phyloP scores from a whole-genome alignment of 768 basidiomycete genomes.

The Phaeotremella fagi region DNA sequence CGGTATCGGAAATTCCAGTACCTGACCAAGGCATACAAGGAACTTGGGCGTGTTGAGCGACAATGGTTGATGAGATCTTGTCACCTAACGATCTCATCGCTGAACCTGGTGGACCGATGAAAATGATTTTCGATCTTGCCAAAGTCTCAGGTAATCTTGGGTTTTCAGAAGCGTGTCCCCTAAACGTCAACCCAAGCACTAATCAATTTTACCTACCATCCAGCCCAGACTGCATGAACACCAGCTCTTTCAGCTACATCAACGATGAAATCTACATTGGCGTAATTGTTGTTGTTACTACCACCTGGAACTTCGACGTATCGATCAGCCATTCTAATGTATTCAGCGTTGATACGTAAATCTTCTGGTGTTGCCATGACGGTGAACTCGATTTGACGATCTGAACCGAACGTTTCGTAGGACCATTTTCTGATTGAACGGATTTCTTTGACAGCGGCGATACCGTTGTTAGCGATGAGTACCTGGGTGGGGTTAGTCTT shows the following conservation, averaged over 20 bases:
- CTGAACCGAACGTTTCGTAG: constrained; percentile 96
- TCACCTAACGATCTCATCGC: constrained; percentile 99
- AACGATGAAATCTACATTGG: constrained; percentile 97
- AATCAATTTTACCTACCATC: constrained; percentile 58
- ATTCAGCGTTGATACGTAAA: constrained; percentile 91
- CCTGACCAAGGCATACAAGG: constrained; percentile 99
- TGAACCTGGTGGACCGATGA: constrained; percentile 97
- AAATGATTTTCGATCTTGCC: constrained; percentile 89
- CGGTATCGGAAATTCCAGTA: constrained; percentile 82
- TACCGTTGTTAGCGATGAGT: constrained; percentile 98
- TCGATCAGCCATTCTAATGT: constrained; percentile 99
- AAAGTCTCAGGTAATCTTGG: constrained; percentile 92
- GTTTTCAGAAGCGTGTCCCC: constrained; percentile 97
- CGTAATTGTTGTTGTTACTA: constrained; percentile 98
- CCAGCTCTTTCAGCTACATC: constrained; percentile 96
- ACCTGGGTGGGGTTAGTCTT: constrained; percentile 59
- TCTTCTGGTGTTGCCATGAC: constrained; percentile 99
- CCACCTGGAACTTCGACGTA: constrained; percentile 99
- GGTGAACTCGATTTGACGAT: constrained; percentile 94
- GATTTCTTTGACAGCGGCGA: constrained; percentile 98
- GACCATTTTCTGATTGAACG: constrained; percentile 99
- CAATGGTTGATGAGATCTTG: constrained; percentile 99
- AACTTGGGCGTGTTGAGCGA: constrained; percentile 91
- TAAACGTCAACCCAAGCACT: constrained; percentile 11
- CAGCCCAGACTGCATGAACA: constrained; percentile 99